Percentiles rank a stretch among this genome's conserved stretches.
Evolutionary conservation across 139 green algal species (phyloP).

Genomic region (Raphidocelis subcapitata): DNA sequence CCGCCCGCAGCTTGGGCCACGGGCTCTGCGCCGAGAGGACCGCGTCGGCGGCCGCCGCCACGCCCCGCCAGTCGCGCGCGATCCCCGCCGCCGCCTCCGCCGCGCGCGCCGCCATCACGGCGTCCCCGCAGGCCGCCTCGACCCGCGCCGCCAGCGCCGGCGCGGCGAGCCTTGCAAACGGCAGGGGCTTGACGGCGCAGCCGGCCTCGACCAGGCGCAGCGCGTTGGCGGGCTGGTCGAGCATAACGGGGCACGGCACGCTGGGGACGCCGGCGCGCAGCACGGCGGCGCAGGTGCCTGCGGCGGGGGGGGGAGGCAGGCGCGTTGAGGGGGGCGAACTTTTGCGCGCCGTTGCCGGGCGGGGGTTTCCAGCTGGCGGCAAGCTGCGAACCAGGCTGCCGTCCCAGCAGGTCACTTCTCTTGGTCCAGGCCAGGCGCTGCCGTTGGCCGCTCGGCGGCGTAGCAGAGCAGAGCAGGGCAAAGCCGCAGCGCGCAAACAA

Average conservation of each 20-base stretch:
- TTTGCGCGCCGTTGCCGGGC: neutral
- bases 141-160: neutral
- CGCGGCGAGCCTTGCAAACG: neutral
- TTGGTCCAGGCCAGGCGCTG: no score
- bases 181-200: neutral
- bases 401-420: no score
- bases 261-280: conserved; percentile 6
- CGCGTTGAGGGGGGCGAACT: no score
- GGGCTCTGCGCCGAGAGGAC: conserved; percentile 1
- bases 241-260: conserved; percentile 23
- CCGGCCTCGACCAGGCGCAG: conserved; percentile 9
- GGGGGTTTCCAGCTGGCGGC: neutral
- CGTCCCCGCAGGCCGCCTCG: neutral
- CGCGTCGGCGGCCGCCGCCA: conserved; percentile 9
- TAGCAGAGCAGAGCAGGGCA: no score
- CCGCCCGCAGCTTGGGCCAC: neutral
- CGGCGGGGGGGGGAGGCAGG: no score
- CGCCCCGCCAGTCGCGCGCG: neutral
- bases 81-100: conserved; percentile 1
- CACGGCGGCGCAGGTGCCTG: neutral
- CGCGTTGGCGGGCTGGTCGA: conserved; percentile 19
- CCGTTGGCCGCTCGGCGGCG: no score
- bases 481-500: no score
- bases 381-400: no score
- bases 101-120: conserved; percentile 5